phyloP scores from a whole-genome alignment of 2,329 filamentous ascomycete genomes.

The Colletotrichum caudatum region DNA sequence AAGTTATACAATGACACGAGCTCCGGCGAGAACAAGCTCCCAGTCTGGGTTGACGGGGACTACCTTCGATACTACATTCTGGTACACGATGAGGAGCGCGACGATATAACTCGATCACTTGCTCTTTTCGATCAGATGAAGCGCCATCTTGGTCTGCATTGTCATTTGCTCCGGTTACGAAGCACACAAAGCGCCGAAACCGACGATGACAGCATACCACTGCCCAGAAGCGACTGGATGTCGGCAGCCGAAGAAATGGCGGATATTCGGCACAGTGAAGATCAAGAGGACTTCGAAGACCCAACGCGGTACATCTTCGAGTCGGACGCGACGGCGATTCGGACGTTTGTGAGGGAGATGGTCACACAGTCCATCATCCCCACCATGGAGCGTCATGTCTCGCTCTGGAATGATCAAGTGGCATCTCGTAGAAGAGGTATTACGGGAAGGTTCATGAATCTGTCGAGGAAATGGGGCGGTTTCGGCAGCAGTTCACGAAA shows the following conservation, averaged over 20 bases:
- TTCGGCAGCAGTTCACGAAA: slow-evolving; percentile 78
- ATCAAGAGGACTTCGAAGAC: slow-evolving; percentile 77
- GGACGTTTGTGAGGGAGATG: slow-evolving; percentile 92
- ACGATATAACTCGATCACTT: slow-evolving; percentile 92
- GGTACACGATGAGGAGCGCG: slow-evolving; percentile 94
- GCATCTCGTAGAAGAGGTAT: slow-evolving; percentile 90
- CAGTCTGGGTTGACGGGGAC: slow-evolving; percentile 89
- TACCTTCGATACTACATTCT: slow-evolving; percentile 96
- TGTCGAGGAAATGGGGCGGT: slow-evolving; percentile 89
- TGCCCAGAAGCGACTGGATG: slow-evolving; percentile 90
- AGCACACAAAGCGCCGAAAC: slow-evolving; percentile 88
- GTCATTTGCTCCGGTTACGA: slow-evolving; percentile 87
- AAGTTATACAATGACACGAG: slow-evolving; percentile 88
- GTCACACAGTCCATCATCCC: slow-evolving; percentile 95
- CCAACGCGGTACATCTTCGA: slow-evolving; percentile 87
- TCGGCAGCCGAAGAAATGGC: slow-evolving; percentile 86
- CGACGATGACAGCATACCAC: slow-evolving; percentile 87
- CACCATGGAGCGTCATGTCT: slow-evolving; percentile 92
- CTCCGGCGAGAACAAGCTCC: slow-evolving; percentile 78
- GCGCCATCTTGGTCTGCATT: slow-evolving; percentile 95
- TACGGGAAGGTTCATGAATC: slow-evolving; percentile 91
- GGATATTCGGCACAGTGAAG: slow-evolving; percentile 76
- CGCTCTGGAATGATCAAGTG: slow-evolving; percentile 97
- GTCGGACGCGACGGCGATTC: slow-evolving; percentile 88
- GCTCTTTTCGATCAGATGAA: slow-evolving; percentile 98